A percentile compares a stretch with the other conserved stretches of the same genome.
These are phyloP conservation scores for Oryza meridionalis DNA, from an alignment of 176 grass and related monocot genomes.

Conservation along the genomic window DNA sequence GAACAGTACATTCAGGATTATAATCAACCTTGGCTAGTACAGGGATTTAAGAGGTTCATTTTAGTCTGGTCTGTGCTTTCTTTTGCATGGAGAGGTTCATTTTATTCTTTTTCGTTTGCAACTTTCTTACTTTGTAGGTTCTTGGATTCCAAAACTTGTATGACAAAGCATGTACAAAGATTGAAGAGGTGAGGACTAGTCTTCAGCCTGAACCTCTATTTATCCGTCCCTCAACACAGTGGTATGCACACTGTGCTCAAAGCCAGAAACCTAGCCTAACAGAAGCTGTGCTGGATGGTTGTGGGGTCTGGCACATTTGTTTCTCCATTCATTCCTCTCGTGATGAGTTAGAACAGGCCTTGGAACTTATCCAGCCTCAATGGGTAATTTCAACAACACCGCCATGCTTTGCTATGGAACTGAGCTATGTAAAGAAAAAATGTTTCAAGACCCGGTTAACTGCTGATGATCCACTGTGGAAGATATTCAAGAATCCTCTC, in stretches of 20 bases:
- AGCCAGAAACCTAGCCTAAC: slow-evolving; percentile 52
- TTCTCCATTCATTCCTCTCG: slow-evolving; percentile 90
- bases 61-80: background rate
- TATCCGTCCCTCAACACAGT: slow-evolving; percentile 81
- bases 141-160: slow-evolving; percentile 63
- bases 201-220: slow-evolving; percentile 74
- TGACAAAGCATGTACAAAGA: slow-evolving; percentile 59
- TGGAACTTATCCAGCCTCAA: slow-evolving; percentile 83
- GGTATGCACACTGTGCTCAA: slow-evolving; percentile 64
- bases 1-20: background rate
- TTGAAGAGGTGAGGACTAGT: slow-evolving; percentile 56
- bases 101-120: background rate
- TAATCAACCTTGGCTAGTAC: background rate
- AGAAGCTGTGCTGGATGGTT: slow-evolving; percentile 74
- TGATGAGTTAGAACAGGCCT: slow-evolving; percentile 70
- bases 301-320: slow-evolving; percentile 84
- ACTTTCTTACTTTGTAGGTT: slow-evolving; percentile 47
- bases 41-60: background rate
- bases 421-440: slow-evolving; percentile 82
- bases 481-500: slow-evolving; percentile 61
- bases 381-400: slow-evolving; percentile 94
- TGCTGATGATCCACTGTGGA: slow-evolving; percentile 77
- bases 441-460: slow-evolving; percentile 73
- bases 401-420: slow-evolving; percentile 73
- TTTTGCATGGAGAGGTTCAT: background rate